Percentiles rank a stretch among this genome's conserved stretches.
phyloP scores from a whole-genome alignment of 2,329 filamentous ascomycete species.

The Trichoderma sp. region DNA sequence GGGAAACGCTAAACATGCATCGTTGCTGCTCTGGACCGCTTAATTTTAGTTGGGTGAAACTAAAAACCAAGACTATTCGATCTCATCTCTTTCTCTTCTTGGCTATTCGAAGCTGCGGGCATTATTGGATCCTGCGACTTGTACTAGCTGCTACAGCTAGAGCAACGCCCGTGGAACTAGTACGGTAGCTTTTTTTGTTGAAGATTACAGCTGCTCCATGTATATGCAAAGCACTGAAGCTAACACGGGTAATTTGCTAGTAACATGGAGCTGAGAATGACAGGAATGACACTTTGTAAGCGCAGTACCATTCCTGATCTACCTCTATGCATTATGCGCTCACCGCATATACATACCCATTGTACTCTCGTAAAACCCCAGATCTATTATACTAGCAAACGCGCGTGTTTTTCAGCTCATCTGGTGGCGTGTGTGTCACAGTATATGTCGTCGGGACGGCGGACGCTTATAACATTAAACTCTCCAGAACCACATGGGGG shows the following conservation, averaged over 20 bases:
- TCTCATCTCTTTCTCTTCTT: not conserved
- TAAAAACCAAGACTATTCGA: not conserved
- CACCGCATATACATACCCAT: not conserved
- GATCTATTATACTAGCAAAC: too few species aligned
- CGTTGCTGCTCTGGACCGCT: not conserved
- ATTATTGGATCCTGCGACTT: not conserved
- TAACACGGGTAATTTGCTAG: not conserved
- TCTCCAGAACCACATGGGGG: not conserved
- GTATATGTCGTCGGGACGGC: not conserved
- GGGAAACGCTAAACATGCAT: not conserved
- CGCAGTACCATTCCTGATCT: not conserved
- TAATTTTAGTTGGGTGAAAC: not conserved
- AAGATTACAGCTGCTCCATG: not conserved
- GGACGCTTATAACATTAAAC: conserved; percentile 19
- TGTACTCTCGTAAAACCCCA: not conserved
- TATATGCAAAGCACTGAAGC: too few species aligned
- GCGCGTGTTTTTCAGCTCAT: too few species aligned
- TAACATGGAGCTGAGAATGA: not conserved
- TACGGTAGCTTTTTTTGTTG: not conserved
- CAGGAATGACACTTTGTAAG: not conserved
- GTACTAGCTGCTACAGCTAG: not conserved
- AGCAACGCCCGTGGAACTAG: not conserved
- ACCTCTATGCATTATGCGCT: not conserved
- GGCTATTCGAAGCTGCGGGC: not conserved
- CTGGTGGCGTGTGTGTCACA: too few species aligned